These are phyloP conservation scores for Lindgomyces ingoldianus DNA, from an alignment of 495 filamentous ascomycete genomes.

Conservation along the genomic window DNA sequence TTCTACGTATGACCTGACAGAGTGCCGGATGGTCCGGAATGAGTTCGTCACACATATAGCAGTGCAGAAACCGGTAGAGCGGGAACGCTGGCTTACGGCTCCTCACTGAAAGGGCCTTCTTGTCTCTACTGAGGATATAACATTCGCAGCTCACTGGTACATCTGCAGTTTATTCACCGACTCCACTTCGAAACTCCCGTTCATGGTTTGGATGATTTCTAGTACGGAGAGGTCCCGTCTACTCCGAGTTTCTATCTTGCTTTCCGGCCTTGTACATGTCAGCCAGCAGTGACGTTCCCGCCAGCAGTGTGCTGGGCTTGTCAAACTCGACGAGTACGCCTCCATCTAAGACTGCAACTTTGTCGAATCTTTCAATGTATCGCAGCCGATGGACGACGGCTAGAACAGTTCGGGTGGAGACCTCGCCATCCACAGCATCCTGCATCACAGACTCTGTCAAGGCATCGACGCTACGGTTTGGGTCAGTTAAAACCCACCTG, in stretches of 20 bases:
- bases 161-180: no score
- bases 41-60: no score
- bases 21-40: no score
- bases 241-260: constrained; percentile 1
- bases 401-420: constrained; percentile 13
- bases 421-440: background rate
- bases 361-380: constrained; percentile 15
- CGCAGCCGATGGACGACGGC: constrained; percentile 25
- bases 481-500: background rate
- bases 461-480: constrained; percentile 14
- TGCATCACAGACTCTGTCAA: constrained; percentile 20
- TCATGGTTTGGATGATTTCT: background rate
- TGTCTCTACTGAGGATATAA: no score
- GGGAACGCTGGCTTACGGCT: no score
- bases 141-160: no score
- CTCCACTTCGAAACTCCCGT: background rate
- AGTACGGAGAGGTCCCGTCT: background rate
- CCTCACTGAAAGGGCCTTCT: no score
- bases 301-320: constrained; percentile 1
- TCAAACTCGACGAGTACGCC: background rate
- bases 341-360: constrained; percentile 15
- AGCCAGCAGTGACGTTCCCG: constrained; percentile 6
- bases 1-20: no score
- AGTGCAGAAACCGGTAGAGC: no score
- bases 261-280: constrained; percentile 2